Base-by-base conservation (phyloP, 2,329 filamentous ascomycete species). In the Penicillium hordei region DNA sequence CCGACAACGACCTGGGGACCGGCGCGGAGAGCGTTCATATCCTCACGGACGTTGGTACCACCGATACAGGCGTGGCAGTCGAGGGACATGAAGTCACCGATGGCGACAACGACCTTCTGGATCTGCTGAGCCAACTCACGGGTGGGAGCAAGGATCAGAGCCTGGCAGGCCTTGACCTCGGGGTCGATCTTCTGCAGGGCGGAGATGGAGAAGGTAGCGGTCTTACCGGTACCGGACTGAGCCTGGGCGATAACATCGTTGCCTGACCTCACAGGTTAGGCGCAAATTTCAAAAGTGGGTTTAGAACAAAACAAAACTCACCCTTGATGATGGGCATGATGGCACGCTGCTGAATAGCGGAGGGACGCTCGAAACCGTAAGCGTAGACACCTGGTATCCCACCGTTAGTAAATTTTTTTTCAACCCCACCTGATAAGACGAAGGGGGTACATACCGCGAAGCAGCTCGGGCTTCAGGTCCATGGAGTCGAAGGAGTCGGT, bases 291-390 rank as follows among this genome's bases (percentile, higher is more conserved):
- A 33, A 21, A 38, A 33, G 1, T 36, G 25, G 17, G n/a, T 9
- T 44, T 4, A 13, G 10, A 48, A 29, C 17, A 3, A 21, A 58
- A n/a, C 19, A 12, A 42, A 59, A 75, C 89, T 78, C 83, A 94
- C 91, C 93, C 88, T 97, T 97, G 86, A 99, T 97, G 77, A 99
- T 94, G 76, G 94, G 95, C 90, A 97, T 96, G 81, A 99, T 99
- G 72, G 94, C 94, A 77, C 95, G 93, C 89, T 96, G 92, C 89
- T 99, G 94, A 73, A 99, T 99, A 79, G 94, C 93, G 82, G 94
- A 99, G 65, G 94, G 94, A 70, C 94, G 93, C 88, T 99, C 94
- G 84, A 99, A 99, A 90, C 94, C 94, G 80, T 99, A 99, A 78
- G 94, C 94, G 81, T 97, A 99, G 79, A 99, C 91, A 84, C 90